Base-by-base conservation (phyloP, 495 filamentous ascomycete species). In the Neurospora sp. region DNA sequence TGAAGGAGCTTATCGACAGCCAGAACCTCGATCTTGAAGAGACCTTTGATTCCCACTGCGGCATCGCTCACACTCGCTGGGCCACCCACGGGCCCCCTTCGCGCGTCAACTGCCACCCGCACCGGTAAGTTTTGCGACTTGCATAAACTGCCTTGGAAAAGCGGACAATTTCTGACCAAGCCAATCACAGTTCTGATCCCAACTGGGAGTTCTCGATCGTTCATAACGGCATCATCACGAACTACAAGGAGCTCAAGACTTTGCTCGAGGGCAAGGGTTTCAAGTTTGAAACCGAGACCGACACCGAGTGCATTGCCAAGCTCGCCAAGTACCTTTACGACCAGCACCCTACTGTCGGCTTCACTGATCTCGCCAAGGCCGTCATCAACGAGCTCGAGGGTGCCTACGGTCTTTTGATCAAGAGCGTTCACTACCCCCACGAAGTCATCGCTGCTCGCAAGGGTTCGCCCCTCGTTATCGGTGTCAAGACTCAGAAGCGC, bases 191-290 rank as follows among this genome's bases (percentile, higher is more conserved):
- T 79, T 88, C 86, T 61, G 96, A 99, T 79, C 90, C 91, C 77
- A 92, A 85, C 77, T 98, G 94, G 93, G 90, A 98, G 83, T 99
- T 99, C 81, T 88, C 94, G 73, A 92, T 99, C 77, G 95, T 98
- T 59, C 96, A 99, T 90, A 99, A 99, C 83, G 96, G 96, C 81
- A 99, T 99, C 87, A 99, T 99, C 85, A 99, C 96, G 85, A 99
- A 99, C 87, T 99, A 99, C 89, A 99, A 99, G 86, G 96, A 99
- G 86, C 85, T 99, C 77, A 97, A 95, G 89, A 92, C 92, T 71
- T 87, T 99, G 69, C 86, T 99, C 74, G 90, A 94, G 83, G 87
- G 86, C 86, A 99, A 98, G 87, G 96, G 96, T 75, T 97, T 97
- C 87, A 90, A 91, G 72, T 99, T 99, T 81, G 96, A 99, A 89